phyloP scores from a whole-genome alignment of 139 green algal species.

The Tetradesmus lagerheimii region DNA sequence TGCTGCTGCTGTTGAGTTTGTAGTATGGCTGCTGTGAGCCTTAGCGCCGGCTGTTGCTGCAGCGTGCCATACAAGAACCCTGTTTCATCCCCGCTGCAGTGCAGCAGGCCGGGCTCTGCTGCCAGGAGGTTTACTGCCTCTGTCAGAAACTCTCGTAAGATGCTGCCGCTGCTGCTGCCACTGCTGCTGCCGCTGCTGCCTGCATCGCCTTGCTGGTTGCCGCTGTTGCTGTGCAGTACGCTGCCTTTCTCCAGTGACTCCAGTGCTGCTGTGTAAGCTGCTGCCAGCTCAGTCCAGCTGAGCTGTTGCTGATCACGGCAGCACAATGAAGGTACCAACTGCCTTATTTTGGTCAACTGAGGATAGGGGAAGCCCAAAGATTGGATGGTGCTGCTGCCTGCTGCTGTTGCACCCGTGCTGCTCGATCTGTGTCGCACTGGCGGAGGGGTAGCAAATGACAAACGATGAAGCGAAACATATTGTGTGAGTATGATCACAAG shows the following conservation, averaged over 20 bases:
- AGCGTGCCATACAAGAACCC: slow-evolving; percentile 18
- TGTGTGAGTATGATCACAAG: background rate
- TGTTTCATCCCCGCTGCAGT: background rate
- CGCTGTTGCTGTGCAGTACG: background rate
- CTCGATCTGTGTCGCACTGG: background rate
- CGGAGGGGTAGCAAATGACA: background rate
- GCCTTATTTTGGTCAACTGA: background rate
- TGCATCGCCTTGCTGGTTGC: background rate
- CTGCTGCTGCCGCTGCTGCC: background rate
- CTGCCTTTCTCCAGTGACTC: background rate
- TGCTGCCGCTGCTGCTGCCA: background rate
- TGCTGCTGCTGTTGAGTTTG: background rate
- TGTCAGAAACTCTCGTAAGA: background rate
- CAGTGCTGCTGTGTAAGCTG: slow-evolving; percentile 1
- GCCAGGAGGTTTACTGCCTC: background rate
- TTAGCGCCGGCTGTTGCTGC: background rate
- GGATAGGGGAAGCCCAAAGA: slow-evolving; percentile 17
- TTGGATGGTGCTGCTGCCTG: background rate
- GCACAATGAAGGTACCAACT: background rate
- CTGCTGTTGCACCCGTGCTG: background rate
- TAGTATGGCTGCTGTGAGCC: background rate
- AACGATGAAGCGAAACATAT: background rate
- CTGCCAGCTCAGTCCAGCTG: background rate
- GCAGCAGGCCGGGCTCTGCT: slow-evolving; percentile 1
- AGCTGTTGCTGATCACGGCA: background rate